A percentile compares a stretch with the other conserved stretches of the same genome.
These are phyloP conservation scores for Luffa acutangula DNA, from an alignment of 306 rosid species.

Conservation along the genomic window DNA sequence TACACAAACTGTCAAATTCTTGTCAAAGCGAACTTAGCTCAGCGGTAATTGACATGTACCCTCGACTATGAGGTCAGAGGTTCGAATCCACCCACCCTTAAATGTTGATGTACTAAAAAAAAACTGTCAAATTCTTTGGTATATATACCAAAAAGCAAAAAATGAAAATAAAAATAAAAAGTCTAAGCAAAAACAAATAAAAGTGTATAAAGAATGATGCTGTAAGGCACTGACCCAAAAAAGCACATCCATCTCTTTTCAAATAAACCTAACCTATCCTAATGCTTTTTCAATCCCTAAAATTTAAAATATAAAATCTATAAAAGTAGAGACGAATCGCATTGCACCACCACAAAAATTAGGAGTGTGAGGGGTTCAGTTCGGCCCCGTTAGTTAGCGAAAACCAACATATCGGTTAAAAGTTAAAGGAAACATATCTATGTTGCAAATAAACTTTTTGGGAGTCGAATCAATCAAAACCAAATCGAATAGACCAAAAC, in stretches of 20 bases:
- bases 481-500: too few species aligned
- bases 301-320: neutral
- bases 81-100: too few species aligned
- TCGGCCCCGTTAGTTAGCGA: too few species aligned
- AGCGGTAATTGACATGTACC: too few species aligned
- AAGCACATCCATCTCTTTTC: neutral
- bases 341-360: too few species aligned
- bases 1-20: constrained; percentile 2
- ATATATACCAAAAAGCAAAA: neutral
- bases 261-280: neutral
- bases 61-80: too few species aligned
- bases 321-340: neutral
- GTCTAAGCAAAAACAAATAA: neutral
- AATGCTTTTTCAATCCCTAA: neutral
- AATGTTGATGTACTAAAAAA: too few species aligned
- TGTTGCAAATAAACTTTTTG: too few species aligned
- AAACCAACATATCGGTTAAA: too few species aligned
- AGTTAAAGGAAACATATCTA: too few species aligned
- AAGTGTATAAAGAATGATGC: neutral
- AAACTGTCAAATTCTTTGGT: constrained; percentile 4
- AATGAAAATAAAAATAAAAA: neutral
- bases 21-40: too few species aligned
- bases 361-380: too few species aligned
- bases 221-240: constrained; percentile 1
- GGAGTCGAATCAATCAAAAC: neutral